phyloP scores from a whole-genome alignment of 1,284 basidiomycete species.

The Cutaneotrichosporon mucoides region DNA sequence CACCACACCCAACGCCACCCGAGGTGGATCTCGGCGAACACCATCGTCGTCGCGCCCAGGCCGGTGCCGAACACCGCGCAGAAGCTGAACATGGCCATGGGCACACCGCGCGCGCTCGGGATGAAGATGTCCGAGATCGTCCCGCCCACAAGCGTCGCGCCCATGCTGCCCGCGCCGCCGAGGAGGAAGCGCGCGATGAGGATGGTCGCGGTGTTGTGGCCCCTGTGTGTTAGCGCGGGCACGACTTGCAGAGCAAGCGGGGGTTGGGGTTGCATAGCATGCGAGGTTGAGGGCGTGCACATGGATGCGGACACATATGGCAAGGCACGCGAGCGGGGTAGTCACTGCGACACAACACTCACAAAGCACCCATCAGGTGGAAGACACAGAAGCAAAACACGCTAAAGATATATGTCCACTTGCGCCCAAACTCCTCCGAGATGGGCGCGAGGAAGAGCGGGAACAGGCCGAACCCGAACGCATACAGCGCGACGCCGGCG shows the following conservation, averaged over 20 bases:
- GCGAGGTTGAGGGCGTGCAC: too few relatives aligned
- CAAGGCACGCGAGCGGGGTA: not conserved
- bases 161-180: constrained; percentile 61
- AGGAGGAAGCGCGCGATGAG: constrained; percentile 61
- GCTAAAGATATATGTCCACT: constrained; percentile 62
- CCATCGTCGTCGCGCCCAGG: constrained; percentile 62
- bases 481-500: constrained; percentile 59
- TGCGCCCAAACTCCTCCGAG: constrained; percentile 71
- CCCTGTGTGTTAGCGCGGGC: constrained; percentile 51
- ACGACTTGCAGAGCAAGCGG: too few relatives aligned
- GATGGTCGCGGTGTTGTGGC: constrained; percentile 65
- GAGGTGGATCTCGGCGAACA: constrained; percentile 60
- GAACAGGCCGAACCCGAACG: constrained; percentile 60
- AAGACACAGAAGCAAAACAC: constrained; percentile 59
- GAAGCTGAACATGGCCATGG: constrained; percentile 65
- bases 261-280: too few relatives aligned
- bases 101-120: constrained; percentile 51
- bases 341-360: constrained; percentile 1
- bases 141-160: constrained; percentile 71
- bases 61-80: constrained; percentile 61
- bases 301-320: not conserved
- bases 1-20: constrained; percentile 79
- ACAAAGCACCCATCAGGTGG: constrained; percentile 48
- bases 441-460: constrained; percentile 69
- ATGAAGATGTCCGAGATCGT: constrained; percentile 65